These are phyloP conservation scores for Aspergillus oerlinghausenensis DNA, from an alignment of 2,329 filamentous ascomycete species.

Conservation along the genomic window DNA sequence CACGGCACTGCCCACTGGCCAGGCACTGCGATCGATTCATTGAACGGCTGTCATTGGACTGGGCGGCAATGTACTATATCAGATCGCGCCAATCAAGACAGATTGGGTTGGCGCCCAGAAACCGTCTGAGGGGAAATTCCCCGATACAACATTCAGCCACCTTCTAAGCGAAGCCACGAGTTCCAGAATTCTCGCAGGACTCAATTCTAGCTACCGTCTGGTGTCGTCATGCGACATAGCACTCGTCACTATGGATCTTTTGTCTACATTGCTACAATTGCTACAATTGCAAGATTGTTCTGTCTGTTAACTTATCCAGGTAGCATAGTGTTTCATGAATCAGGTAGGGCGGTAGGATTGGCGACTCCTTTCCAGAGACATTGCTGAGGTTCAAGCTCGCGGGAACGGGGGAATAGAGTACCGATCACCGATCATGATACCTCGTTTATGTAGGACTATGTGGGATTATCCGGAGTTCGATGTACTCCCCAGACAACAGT, in stretches of 20 bases:
- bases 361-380: not conserved
- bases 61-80: not conserved
- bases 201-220: not conserved
- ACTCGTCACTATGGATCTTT: not conserved
- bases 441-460: not conserved
- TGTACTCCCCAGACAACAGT: not conserved
- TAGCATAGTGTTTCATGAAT: not conserved
- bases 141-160: not conserved
- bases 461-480: not conserved
- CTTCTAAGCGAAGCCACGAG: not conserved
- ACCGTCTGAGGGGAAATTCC: constrained; percentile 1
- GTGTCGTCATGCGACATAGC: not conserved
- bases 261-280: not conserved
- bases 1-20: not conserved
- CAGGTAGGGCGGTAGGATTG: not conserved
- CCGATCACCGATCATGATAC: not conserved
- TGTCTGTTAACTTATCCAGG: not conserved
- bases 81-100: not conserved
- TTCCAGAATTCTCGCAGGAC: not conserved
- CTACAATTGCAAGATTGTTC: not conserved
- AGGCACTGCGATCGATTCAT: not conserved
- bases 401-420: not conserved
- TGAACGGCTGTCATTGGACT: not conserved
- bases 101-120: constrained; percentile 4
- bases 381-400: not conserved